Evolutionary conservation across 2,329 filamentous ascomycete genomes (phyloP).

Genomic region (Colletotrichum eremochloae): DNA sequence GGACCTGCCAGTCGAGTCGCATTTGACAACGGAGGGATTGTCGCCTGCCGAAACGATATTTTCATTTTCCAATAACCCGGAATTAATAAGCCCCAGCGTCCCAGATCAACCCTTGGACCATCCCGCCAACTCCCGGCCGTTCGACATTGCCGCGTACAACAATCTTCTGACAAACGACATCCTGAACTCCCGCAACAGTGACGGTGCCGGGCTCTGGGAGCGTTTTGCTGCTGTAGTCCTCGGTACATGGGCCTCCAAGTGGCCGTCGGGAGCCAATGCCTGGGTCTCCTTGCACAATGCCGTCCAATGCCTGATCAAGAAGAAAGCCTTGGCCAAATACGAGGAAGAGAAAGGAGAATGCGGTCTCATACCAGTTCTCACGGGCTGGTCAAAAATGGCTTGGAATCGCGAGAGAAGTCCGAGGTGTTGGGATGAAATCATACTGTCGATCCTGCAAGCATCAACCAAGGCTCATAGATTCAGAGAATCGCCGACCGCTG

Average conservation of each 20-base stretch:
- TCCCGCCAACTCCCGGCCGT: background rate
- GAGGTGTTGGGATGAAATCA: background rate
- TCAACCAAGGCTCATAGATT: background rate
- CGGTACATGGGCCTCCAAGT: conserved; percentile 4
- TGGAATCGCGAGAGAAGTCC: no score
- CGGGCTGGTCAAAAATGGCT: background rate
- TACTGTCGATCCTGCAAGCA: background rate
- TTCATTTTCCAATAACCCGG: conserved; percentile 43
- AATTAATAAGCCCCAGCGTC: no score
- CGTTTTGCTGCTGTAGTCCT: conserved; percentile 21
- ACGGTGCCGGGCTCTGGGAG: conserved; percentile 28
- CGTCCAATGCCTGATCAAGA: conserved; percentile 14
- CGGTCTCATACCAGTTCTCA: background rate
- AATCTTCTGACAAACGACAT: conserved; percentile 6
- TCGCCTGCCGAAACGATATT: conserved; percentile 51
- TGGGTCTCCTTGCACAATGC: conserved; percentile 7
- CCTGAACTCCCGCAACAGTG: background rate
- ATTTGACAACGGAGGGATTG: conserved; percentile 40
- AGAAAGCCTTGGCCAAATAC: conserved; percentile 4
- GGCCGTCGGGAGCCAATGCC: background rate
- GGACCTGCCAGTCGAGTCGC: conserved; percentile 41
- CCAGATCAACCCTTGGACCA: background rate
- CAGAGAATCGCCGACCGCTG: conserved; percentile 5
- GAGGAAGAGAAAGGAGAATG: conserved; percentile 12
- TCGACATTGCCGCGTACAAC: conserved; percentile 7